These are phyloP conservation scores for Verticillium zaregamsianum DNA, from an alignment of 2,329 filamentous ascomycete species.

Conservation along the genomic window DNA sequence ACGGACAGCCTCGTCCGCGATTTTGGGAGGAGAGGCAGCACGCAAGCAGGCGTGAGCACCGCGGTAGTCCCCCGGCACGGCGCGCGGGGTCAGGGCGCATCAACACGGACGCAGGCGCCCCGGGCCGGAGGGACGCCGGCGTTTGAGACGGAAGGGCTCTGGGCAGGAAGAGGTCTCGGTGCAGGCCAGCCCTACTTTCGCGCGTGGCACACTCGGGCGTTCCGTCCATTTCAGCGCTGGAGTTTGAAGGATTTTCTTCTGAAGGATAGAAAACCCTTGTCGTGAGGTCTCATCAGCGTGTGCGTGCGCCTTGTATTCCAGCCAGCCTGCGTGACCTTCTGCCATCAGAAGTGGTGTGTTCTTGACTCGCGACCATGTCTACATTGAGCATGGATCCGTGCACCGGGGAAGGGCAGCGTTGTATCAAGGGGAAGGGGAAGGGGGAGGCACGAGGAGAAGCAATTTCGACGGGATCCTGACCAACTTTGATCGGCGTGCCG, in stretches of 20 bases:
- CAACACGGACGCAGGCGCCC: not conserved
- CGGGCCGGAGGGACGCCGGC: not conserved
- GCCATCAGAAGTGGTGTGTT: not conserved
- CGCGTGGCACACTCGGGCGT: not conserved
- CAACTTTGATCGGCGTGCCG: not conserved
- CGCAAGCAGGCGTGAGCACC: not conserved
- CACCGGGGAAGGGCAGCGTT: not conserved
- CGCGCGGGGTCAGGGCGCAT: not conserved
- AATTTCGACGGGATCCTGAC: not conserved
- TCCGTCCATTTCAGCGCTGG: not conserved
- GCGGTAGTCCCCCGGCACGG: not conserved
- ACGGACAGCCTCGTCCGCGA: not conserved
- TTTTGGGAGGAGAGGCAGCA: not conserved
- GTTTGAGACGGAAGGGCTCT: not conserved
- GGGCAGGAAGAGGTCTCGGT: not conserved
- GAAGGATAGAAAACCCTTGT: not conserved
- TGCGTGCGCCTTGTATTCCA: not conserved
- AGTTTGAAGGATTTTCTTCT: not conserved
- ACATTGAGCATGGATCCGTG: not conserved
- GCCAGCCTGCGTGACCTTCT: not conserved
- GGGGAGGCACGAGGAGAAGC: not conserved
- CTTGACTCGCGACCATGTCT: not conserved
- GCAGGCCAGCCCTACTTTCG: not conserved
- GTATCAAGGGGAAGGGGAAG: not conserved
- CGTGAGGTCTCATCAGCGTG: not conserved